A percentile compares a stretch with the other conserved stretches of the same genome.
phyloP scores from a whole-genome alignment of 108 stramenopile species.

The Discostella pseudostelligera region DNA sequence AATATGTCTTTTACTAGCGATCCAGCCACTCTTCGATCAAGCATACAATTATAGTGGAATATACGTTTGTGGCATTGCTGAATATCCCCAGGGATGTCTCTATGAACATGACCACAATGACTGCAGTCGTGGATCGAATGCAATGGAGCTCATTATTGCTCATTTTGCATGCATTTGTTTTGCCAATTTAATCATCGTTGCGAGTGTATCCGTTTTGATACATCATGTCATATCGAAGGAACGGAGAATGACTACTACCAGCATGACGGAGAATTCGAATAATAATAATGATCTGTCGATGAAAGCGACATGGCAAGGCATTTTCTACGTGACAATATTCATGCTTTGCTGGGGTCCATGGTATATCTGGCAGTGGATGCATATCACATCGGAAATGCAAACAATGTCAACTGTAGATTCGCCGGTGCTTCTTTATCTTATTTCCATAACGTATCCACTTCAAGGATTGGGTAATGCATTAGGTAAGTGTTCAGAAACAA shows the following conservation, averaged over 20 bases:
- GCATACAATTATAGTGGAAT: slow-evolving; percentile 30
- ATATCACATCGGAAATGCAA: background rate
- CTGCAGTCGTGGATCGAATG: slow-evolving; percentile 19
- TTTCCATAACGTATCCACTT: slow-evolving; percentile 1
- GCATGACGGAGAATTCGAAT: background rate
- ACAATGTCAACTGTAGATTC: slow-evolving; percentile 1
- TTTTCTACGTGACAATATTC: slow-evolving; percentile 37
- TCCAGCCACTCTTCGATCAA: slow-evolving; percentile 6
- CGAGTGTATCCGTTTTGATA: slow-evolving; percentile 19
- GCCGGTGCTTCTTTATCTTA: background rate
- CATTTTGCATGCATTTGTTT: slow-evolving; percentile 16
- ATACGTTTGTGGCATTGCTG: slow-evolving; percentile 22
- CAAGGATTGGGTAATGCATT: slow-evolving; percentile 1
- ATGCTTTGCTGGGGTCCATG: slow-evolving; percentile 29
- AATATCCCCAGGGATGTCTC: slow-evolving; percentile 34
- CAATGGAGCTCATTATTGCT: slow-evolving; percentile 18
- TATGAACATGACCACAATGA: background rate
- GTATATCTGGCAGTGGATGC: slow-evolving; percentile 30
- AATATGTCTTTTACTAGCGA: slow-evolving; percentile 16
- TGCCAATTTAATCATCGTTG: slow-evolving; percentile 10
- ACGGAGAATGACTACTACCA: slow-evolving; percentile 15
- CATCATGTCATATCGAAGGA: slow-evolving; percentile 11
- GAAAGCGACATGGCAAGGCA: slow-evolving; percentile 31
- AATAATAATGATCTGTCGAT: slow-evolving; percentile 8
- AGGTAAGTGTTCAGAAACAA: background rate